Percentiles rank a stretch among this genome's conserved stretches.
phyloP scores from a whole-genome alignment of 441 rosid genomes.

The Adansonia madagascariensis region DNA sequence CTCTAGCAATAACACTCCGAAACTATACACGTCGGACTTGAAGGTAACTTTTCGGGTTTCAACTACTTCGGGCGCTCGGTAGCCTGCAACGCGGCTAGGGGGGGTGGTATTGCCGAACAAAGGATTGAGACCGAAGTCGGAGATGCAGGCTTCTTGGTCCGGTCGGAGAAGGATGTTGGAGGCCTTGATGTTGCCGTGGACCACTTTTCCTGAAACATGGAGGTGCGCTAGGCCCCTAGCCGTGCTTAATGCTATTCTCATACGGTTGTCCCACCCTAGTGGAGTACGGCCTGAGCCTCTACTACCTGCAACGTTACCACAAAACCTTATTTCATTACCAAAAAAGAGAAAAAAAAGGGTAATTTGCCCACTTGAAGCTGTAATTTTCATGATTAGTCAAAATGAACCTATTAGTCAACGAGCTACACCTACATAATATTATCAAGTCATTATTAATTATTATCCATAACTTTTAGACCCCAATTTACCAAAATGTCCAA shows the following conservation, averaged over 20 bases:
- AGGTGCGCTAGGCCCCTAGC: slow-evolving; percentile 80
- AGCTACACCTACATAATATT: not conserved
- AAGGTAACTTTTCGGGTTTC: no score
- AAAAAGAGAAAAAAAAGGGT: no score
- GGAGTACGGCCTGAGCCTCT: slow-evolving; percentile 91
- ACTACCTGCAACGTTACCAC: slow-evolving; percentile 52
- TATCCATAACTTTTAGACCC: not conserved
- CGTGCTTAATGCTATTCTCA: slow-evolving; percentile 72
- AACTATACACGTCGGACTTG: no score
- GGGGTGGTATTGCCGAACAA: slow-evolving; percentile 62
- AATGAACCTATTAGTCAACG: not conserved
- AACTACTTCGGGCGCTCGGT: slow-evolving; percentile 76
- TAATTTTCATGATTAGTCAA: not conserved
- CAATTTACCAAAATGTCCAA: no score
- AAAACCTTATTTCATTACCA: not conserved
- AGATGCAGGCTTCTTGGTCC: slow-evolving; percentile 63
- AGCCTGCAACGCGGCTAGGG: slow-evolving; percentile 75
- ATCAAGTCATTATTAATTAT: not conserved
- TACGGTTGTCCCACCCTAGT: slow-evolving; percentile 84
- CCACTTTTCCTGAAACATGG: slow-evolving; percentile 62
- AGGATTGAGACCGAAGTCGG: slow-evolving; percentile 81
- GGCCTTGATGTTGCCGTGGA: slow-evolving; percentile 90
- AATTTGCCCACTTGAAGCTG: not conserved
- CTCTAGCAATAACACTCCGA: no score
- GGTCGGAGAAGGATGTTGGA: slow-evolving; percentile 80